Evolutionary conservation across 1,139 yeast species (phyloP).

Genomic region (Eremothecium gossypii): DNA sequence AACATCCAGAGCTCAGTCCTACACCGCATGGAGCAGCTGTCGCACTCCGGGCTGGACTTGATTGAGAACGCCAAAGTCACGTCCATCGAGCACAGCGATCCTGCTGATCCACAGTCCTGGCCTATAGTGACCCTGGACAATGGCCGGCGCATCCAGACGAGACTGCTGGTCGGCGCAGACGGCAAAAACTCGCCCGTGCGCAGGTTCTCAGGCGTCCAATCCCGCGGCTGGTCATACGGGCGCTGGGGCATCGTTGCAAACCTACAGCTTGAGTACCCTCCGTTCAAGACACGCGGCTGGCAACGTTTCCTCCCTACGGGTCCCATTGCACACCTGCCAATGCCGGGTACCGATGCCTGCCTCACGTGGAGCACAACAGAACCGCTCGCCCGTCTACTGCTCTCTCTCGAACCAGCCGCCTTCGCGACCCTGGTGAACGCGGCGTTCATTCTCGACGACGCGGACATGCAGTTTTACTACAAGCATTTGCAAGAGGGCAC

Average conservation of each 20-base stretch:
- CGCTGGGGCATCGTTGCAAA: conserved; percentile 91
- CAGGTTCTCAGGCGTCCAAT: conserved; percentile 65
- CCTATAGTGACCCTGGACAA: conserved; percentile 63
- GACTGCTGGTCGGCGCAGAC: conserved; percentile 87
- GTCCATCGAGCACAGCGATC: conserved; percentile 32
- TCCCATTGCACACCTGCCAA: conserved; percentile 83
- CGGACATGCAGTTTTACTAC: conserved; percentile 70
- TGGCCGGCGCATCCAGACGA: conserved; percentile 56
- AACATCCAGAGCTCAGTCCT: conserved; percentile 57
- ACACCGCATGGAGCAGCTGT: conserved; percentile 27
- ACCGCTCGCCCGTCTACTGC: conserved; percentile 55
- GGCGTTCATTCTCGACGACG: conserved; percentile 66
- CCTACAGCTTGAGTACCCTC: conserved; percentile 61
- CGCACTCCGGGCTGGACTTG: conserved; percentile 33
- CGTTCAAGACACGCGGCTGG: conserved; percentile 71
- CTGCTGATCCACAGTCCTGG: conserved; percentile 46
- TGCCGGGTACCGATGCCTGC: conserved; percentile 78
- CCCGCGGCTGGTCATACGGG: conserved; percentile 88
- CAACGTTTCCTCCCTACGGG: conserved; percentile 90
- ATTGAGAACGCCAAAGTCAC: conserved; percentile 60
- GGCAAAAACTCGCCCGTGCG: conserved; percentile 95
- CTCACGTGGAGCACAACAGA: conserved; percentile 91
- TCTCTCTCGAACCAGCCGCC: conserved; percentile 48
- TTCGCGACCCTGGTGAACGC: conserved; percentile 75
- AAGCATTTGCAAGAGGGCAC: conserved; percentile 39